Evolutionary conservation across 2,329 filamentous ascomycete species (phyloP).

Genomic region (Microdochium paspali): DNA sequence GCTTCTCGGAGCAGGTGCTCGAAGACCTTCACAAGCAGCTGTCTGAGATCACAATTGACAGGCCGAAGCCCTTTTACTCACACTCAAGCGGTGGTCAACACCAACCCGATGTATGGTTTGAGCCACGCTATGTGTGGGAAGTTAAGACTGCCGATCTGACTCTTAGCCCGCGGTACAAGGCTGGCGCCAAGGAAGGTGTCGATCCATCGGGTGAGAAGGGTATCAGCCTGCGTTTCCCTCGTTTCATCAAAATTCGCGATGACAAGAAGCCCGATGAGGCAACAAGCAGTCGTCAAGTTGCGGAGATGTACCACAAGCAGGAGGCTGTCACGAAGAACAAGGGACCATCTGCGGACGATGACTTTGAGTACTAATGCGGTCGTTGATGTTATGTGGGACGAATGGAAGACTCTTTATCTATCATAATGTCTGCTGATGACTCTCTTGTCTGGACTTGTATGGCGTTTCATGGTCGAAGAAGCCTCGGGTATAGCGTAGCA

Average conservation of each 20-base stretch:
- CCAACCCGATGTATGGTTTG: slow-evolving; percentile 98
- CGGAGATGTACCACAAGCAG: slow-evolving; percentile 95
- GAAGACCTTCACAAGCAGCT: slow-evolving; percentile 74
- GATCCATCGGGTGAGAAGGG: slow-evolving; percentile 64
- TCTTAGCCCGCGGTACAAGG: slow-evolving; percentile 84
- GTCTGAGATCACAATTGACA: slow-evolving; percentile 71
- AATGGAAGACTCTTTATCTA: no score
- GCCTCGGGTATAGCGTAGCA: no score
- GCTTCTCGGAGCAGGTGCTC: slow-evolving; percentile 91
- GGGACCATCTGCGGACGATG: slow-evolving; percentile 81
- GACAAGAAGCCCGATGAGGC: slow-evolving; percentile 95
- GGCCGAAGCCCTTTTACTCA: slow-evolving; percentile 87
- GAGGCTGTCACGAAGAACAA: slow-evolving; percentile 83
- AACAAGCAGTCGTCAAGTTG: slow-evolving; percentile 74
- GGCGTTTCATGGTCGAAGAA: no score
- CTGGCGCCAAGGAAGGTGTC: slow-evolving; percentile 75
- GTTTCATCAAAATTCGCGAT: slow-evolving; percentile 85
- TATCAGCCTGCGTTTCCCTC: slow-evolving; percentile 81
- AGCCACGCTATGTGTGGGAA: slow-evolving; percentile 92
- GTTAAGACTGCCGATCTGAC: slow-evolving; percentile 95
- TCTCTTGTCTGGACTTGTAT: no score
- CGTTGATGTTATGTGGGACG: no score
- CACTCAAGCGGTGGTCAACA: slow-evolving; percentile 80
- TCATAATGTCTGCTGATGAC: no score
- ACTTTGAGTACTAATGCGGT: slow-evolving; percentile 83